These are phyloP conservation scores for Pisolithus albus DNA, from an alignment of 768 basidiomycete species.

Conservation along the genomic window DNA sequence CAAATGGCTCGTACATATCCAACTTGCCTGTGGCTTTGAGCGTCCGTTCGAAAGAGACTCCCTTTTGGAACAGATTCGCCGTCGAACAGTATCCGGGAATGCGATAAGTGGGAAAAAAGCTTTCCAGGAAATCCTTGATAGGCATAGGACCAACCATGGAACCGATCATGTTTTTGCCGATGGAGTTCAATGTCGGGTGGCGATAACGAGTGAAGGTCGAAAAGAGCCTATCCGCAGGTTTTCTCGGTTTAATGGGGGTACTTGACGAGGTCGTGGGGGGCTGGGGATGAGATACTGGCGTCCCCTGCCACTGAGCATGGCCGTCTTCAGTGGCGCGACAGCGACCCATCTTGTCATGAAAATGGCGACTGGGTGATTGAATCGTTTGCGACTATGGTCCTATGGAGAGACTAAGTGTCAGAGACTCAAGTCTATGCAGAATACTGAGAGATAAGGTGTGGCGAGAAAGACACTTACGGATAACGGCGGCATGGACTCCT, in stretches of 20 bases:
- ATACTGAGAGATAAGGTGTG: too few species aligned
- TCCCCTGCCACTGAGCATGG: too few species aligned
- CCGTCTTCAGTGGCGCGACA: too few species aligned
- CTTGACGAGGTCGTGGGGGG: background rate
- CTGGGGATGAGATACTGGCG: background rate
- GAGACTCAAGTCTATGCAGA: too few species aligned
- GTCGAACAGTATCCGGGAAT: background rate
- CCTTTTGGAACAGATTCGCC: background rate
- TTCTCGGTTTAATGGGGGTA: background rate
- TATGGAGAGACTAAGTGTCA: too few species aligned
- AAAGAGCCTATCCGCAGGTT: background rate
- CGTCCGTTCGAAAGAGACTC: background rate
- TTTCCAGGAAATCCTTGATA: background rate
- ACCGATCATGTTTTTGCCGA: background rate
- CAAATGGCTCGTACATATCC: background rate
- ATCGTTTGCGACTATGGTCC: too few species aligned
- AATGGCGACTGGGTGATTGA: too few species aligned
- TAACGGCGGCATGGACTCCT: too few species aligned
- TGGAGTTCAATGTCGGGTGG: background rate
- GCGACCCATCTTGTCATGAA: too few species aligned
- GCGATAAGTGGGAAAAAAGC: background rate
- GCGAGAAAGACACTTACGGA: too few species aligned
- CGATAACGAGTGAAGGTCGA: background rate
- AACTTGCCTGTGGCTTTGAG: background rate
- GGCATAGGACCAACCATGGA: constrained; percentile 3